phyloP scores from a whole-genome alignment of 2,329 filamentous ascomycete genomes.

The Exophiala aquamarina region DNA sequence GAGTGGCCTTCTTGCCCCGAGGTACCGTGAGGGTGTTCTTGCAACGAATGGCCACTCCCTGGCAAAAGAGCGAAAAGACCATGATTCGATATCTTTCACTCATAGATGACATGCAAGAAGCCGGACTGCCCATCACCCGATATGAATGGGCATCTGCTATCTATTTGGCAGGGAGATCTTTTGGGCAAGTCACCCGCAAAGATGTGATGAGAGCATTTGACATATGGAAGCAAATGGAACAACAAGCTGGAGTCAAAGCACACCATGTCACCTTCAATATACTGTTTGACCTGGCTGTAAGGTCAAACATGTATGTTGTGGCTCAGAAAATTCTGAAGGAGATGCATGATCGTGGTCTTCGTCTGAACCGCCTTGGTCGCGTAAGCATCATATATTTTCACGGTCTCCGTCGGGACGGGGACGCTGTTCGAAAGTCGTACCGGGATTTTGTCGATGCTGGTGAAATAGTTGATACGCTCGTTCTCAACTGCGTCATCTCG shows the following conservation, averaged over 20 bases:
- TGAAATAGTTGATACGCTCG: slow-evolving; percentile 83
- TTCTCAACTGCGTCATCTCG: slow-evolving; percentile 82
- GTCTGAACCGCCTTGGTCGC: slow-evolving; percentile 76
- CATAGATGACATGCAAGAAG: slow-evolving; percentile 76
- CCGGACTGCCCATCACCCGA: slow-evolving; percentile 66
- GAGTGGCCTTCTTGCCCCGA: slow-evolving; percentile 51
- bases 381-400: slow-evolving; percentile 81
- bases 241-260: slow-evolving; percentile 61
- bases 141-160: slow-evolving; percentile 84
- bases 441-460: slow-evolving; percentile 78
- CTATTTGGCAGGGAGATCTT: slow-evolving; percentile 72
- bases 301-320: slow-evolving; percentile 77
- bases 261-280: slow-evolving; percentile 89
- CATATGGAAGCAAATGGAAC: slow-evolving; percentile 90
- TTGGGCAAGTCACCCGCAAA: slow-evolving; percentile 52
- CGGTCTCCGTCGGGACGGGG: slow-evolving; percentile 71
- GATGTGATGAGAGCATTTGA: slow-evolving; percentile 70
- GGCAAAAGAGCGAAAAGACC: slow-evolving; percentile 56
- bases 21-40: slow-evolving; percentile 63
- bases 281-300: slow-evolving; percentile 83
- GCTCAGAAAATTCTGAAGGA: slow-evolving; percentile 84
- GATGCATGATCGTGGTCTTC: slow-evolving; percentile 68
- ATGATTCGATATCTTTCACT: slow-evolving; percentile 84
- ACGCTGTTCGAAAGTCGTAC: slow-evolving; percentile 75
- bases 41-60: slow-evolving; percentile 63